Base-by-base conservation (phyloP, 495 filamentous ascomycete genomes). In the Letharia columbiana region DNA sequence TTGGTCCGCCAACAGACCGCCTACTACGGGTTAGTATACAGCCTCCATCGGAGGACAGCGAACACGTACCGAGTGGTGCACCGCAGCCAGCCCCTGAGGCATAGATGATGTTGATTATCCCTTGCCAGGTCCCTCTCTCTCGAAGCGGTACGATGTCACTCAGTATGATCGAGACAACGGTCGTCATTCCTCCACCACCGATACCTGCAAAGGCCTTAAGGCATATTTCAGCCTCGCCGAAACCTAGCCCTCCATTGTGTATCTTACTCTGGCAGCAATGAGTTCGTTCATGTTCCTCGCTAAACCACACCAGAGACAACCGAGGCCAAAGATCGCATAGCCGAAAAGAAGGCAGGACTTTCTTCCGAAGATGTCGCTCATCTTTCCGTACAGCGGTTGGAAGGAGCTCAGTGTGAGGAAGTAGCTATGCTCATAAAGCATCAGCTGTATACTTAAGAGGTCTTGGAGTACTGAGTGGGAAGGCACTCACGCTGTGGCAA, bases 181-280 rank as follows among this genome's bases (percentile, higher is more conserved):
- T 88, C 5, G 87, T 91, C 90, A 95, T 93, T 31, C 91, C 91
- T 37, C 89, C 91, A 31, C 90, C 91, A 15, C 91, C 91, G 66
- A 92, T 85, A 8, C 91, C 90, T 70, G 87, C 83, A 69, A 88
- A 85, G 10, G 77, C 74, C 74, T 76, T 31, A 1, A 62, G 45
- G 11, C 40, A 41, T 64, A 49, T 7, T 52, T 68, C 45, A 68
- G 63, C 65, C 47, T 47, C 18, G 23, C n/a, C 44, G 28, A 0
- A 47, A 28, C 41, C 52, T 28, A 10, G 11, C 13, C 13, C 17
- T 64, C 15, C 12, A 12, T 18, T 40, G 60, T 13, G 49, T 28
- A 59, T 69, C 77, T 65, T 77, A 83, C 80, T 62, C 81, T 79
- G 39, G 89, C 87, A 62, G 82, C 83, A 31, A 71, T 66, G 28